phyloP scores from a whole-genome alignment of 768 basidiomycete genomes.

The Sporobolomyces roseus region DNA sequence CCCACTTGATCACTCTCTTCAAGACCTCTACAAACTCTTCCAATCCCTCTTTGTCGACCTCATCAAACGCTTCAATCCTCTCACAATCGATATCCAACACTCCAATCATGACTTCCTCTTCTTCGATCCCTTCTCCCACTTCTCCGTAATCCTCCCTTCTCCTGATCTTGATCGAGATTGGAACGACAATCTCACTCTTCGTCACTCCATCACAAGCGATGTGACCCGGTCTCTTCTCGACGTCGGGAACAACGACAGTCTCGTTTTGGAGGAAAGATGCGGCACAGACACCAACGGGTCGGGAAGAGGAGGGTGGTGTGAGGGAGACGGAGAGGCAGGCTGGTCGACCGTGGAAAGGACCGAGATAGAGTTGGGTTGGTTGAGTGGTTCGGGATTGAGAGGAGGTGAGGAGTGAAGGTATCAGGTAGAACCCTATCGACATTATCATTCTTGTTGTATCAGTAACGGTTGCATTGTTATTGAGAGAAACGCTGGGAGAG shows the following conservation, averaged over 20 bases:
- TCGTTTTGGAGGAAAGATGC: slow-evolving; percentile 61
- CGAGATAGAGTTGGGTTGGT: slow-evolving; percentile 42
- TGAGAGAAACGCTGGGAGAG: too few relatives aligned
- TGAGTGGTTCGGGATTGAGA: background rate
- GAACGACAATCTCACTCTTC: slow-evolving; percentile 83
- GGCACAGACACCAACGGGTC: slow-evolving; percentile 74
- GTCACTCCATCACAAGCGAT: slow-evolving; percentile 91
- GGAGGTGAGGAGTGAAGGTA: slow-evolving; percentile 61
- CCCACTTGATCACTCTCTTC: slow-evolving; percentile 36
- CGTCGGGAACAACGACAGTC: slow-evolving; percentile 69
- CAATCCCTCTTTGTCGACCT: slow-evolving; percentile 71
- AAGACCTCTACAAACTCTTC: slow-evolving; percentile 59
- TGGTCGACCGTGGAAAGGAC: slow-evolving; percentile 54
- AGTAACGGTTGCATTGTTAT: too few relatives aligned
- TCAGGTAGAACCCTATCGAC: slow-evolving; percentile 83
- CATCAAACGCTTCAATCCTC: slow-evolving; percentile 64
- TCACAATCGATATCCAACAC: slow-evolving; percentile 82
- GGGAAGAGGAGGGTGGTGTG: slow-evolving; percentile 51
- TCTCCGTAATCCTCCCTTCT: background rate
- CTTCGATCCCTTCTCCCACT: slow-evolving; percentile 37
- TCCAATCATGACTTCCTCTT: slow-evolving; percentile 45
- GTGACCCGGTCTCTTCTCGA: slow-evolving; percentile 80
- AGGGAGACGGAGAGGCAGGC: slow-evolving; percentile 79
- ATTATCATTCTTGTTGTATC: too few relatives aligned
- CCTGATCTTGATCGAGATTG: slow-evolving; percentile 55